phyloP scores from a whole-genome alignment of 495 filamentous ascomycete species.

The Penicillium lagena region DNA sequence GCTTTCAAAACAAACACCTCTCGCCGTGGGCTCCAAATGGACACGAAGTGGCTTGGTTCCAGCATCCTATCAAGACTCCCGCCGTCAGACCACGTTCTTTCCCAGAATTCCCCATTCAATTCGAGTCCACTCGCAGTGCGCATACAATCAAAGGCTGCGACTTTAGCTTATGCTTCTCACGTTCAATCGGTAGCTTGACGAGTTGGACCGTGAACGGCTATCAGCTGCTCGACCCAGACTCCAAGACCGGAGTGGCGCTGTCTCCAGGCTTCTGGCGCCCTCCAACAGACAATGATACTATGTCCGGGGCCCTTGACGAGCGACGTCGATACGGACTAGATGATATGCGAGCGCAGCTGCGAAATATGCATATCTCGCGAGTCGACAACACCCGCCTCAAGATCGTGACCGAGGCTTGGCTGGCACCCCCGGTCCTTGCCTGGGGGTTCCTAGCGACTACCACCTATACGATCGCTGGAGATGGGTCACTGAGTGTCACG shows the following conservation, averaged over 20 bases:
- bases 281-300: constrained; percentile 58
- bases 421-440: constrained; percentile 50
- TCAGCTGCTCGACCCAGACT: constrained; percentile 3
- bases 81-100: not conserved
- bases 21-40: constrained; percentile 23
- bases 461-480: constrained; percentile 38
- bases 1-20: constrained; percentile 17
- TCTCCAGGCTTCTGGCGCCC: constrained; percentile 36
- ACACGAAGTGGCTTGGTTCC: constrained; percentile 28
- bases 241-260: constrained; percentile 10
- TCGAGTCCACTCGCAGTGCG: not conserved
- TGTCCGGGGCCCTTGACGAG: constrained; percentile 32
- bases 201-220: constrained; percentile 4
- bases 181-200: constrained; percentile 9
- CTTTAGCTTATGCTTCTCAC: constrained; percentile 4
- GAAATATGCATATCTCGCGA: no score
- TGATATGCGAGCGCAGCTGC: no score
- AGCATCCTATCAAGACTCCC: constrained; percentile 13
- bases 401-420: constrained; percentile 29
- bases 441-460: constrained; percentile 48
- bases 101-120: no score
- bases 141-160: no score
- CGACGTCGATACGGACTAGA: constrained; percentile 22
- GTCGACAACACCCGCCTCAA: no score
- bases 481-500: constrained; percentile 34